phyloP scores from a whole-genome alignment of 495 filamentous ascomycete species.

The Xanthoparmelia taractica region DNA sequence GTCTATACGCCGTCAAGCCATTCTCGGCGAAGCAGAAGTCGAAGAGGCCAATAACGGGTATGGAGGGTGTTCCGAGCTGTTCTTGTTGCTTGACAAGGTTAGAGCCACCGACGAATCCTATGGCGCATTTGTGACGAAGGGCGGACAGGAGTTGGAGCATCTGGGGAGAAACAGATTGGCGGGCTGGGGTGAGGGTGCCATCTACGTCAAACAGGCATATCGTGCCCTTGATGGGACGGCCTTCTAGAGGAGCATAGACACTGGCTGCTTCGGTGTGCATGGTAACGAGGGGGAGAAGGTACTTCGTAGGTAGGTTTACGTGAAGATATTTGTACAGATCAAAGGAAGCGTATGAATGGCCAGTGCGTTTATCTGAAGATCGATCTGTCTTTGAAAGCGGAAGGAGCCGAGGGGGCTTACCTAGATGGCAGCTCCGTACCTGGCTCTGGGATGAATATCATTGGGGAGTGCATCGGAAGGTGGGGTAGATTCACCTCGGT shows the following conservation, averaged over 20 bases:
- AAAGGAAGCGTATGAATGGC: background rate
- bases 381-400: no score
- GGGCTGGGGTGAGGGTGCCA: conserved; percentile 71
- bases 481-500: no score
- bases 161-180: conserved; percentile 63
- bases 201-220: conserved; percentile 93
- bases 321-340: background rate
- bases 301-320: background rate
- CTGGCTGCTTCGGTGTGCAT: conserved; percentile 38
- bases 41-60: conserved; percentile 71
- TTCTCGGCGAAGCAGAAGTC: conserved; percentile 97
- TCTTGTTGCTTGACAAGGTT: conserved; percentile 92
- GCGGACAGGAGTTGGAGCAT: conserved; percentile 72
- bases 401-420: no score
- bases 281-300: background rate
- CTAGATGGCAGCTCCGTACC: no score
- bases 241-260: conserved; percentile 64
- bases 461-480: no score
- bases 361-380: no score
- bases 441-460: no score
- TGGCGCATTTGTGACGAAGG: conserved; percentile 81
- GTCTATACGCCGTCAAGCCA: conserved; percentile 80
- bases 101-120: conserved; percentile 84
- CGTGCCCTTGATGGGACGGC: conserved; percentile 80
- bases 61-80: conserved; percentile 62